A percentile compares a stretch with the other conserved stretches of the same genome.
Conservation (phyloP, 345 rosid species). For the Capsella bursapastoris region DNA sequence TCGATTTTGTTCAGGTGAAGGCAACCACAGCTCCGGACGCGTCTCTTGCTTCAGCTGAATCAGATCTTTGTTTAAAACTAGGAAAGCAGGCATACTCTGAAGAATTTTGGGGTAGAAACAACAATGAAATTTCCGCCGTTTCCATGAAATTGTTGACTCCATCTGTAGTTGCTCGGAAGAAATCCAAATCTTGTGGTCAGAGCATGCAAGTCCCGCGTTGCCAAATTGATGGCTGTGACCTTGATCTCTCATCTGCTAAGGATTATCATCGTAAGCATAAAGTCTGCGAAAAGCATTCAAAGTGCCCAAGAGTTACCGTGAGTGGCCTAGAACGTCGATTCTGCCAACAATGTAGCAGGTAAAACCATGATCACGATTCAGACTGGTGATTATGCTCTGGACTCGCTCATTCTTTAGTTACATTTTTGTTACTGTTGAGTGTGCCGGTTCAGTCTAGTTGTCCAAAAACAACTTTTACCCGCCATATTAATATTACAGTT, state of each 20-base stretch:
- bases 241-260: constrained; percentile 60
- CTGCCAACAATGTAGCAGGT: constrained; percentile 97
- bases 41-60: constrained; percentile 37
- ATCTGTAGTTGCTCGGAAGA: constrained; percentile 60
- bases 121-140: constrained; percentile 49
- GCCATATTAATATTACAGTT: not conserved
- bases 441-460: not conserved
- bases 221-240: constrained; percentile 79
- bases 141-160: constrained; percentile 47
- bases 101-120: constrained; percentile 58
- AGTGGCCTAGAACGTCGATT: constrained; percentile 75
- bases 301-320: constrained; percentile 71
- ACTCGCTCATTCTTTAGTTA: not conserved
- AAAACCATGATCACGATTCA: constrained; percentile 31
- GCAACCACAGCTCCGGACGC: constrained; percentile 24
- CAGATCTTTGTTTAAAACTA: constrained; percentile 44
- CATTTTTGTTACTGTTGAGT: not conserved
- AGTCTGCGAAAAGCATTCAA: constrained; percentile 82
- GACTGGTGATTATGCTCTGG: not conserved
- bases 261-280: constrained; percentile 80
- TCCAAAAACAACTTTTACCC: not conserved
- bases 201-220: constrained; percentile 59
- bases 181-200: constrained; percentile 63
- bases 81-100: constrained; percentile 63
- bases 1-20: constrained; percentile 37